Percentiles rank a stretch among this genome's conserved stretches.
phyloP scores from a whole-genome alignment of 371 early-diverging fungal species.

The Umbelopsis sp. region DNA sequence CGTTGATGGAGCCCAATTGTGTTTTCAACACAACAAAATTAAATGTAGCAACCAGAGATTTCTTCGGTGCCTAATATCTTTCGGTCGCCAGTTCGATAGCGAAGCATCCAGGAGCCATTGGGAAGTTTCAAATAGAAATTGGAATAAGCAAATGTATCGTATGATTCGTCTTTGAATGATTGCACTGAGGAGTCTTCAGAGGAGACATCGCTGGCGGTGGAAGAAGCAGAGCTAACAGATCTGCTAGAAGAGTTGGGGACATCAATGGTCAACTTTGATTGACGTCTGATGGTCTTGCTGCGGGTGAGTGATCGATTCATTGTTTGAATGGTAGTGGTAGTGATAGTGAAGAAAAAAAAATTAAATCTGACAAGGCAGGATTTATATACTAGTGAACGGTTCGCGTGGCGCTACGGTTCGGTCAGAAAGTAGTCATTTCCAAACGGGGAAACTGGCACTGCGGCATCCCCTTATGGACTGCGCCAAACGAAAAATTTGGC shows the following conservation, averaged over 20 bases:
- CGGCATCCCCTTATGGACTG: slow-evolving; percentile 14
- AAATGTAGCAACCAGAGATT: slow-evolving; percentile 25
- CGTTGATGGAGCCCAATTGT: neutral
- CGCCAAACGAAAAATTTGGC: neutral
- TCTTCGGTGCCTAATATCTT: slow-evolving; percentile 34
- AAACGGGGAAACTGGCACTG: slow-evolving; percentile 3
- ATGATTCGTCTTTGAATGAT: neutral
- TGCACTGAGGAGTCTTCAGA: neutral
- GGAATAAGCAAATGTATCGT: slow-evolving; percentile 23
- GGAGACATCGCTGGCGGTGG: slow-evolving; percentile 4
- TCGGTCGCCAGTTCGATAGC: slow-evolving; percentile 35
- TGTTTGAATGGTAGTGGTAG: neutral
- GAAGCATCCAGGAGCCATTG: slow-evolving; percentile 35
- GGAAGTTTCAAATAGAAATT: slow-evolving; percentile 38
- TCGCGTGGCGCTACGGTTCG: neutral
- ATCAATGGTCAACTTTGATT: slow-evolving; percentile 12
- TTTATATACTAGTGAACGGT: neutral
- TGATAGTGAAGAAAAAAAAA: neutral
- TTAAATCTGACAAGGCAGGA: neutral
- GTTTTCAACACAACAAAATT: neutral
- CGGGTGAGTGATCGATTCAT: slow-evolving; percentile 13
- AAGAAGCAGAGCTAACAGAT: slow-evolving; percentile 6
- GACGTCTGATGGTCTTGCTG: slow-evolving; percentile 6
- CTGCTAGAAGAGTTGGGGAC: slow-evolving; percentile 1
- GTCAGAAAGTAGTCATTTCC: slow-evolving; percentile 5